Conservation (phyloP, 306 rosid genomes). For the Erythrophleum fordii region DNA sequence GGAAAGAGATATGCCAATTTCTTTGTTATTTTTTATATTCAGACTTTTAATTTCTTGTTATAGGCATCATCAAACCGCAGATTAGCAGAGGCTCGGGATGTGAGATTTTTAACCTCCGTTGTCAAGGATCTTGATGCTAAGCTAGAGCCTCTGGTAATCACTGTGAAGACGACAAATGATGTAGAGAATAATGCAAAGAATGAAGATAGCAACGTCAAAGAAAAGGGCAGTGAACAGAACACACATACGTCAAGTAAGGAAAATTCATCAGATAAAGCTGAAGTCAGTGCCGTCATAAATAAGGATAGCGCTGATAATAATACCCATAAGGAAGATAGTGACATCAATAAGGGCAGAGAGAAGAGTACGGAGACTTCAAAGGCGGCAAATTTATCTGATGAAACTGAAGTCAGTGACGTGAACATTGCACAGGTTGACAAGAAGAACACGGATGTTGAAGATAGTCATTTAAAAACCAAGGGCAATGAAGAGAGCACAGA, state of each 20-base stretch:
- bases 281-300: neutral
- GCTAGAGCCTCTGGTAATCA: constrained; percentile 57
- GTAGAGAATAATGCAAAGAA: constrained; percentile 6
- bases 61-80: constrained; percentile 54
- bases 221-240: constrained; percentile 6
- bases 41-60: constrained; percentile 29
- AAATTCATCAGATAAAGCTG: constrained; percentile 33
- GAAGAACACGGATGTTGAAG: constrained; percentile 21
- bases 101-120: constrained; percentile 59
- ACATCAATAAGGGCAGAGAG: constrained; percentile 22
- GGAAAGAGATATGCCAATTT: neutral
- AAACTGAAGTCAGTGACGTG: constrained; percentile 22
- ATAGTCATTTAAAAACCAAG: constrained; percentile 1
- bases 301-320: neutral
- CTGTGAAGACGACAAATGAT: constrained; percentile 1
- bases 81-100: constrained; percentile 59
- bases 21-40: neutral
- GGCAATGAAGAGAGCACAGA: constrained; percentile 26
- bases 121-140: constrained; percentile 66
- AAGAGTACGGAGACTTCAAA: constrained; percentile 3
- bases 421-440: neutral
- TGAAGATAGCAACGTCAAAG: constrained; percentile 11
- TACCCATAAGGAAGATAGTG: constrained; percentile 2
- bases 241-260: neutral
- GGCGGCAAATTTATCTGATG: constrained; percentile 15